Percentiles rank a stretch among this genome's conserved stretches.
Conservation (phyloP, 495 filamentous ascomycete genomes). For the Glarea lozoyensis region DNA sequence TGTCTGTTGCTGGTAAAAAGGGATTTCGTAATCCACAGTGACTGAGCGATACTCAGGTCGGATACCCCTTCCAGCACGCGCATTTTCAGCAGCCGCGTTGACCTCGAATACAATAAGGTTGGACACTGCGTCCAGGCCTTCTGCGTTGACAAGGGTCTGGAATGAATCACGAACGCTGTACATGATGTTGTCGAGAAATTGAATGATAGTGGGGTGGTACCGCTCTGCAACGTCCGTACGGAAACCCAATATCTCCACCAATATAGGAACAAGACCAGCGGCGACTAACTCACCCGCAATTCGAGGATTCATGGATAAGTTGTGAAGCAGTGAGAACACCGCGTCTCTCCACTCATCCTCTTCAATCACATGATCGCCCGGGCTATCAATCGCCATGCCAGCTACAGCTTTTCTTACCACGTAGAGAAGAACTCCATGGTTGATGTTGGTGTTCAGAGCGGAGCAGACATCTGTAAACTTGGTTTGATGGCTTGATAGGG, state of each 20-base stretch:
- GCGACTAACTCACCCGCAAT: conserved; percentile 69
- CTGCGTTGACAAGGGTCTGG: conserved; percentile 63
- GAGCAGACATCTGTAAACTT: conserved; percentile 74
- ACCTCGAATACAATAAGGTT: conserved; percentile 78
- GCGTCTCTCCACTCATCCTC: conserved; percentile 84
- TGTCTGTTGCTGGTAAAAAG: conserved; percentile 84
- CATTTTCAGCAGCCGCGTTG: conserved; percentile 55
- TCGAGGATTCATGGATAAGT: conserved; percentile 60
- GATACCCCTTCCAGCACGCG: conserved; percentile 61
- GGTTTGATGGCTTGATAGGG: conserved; percentile 65
- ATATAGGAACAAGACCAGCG: conserved; percentile 77
- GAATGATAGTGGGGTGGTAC: conserved; percentile 68
- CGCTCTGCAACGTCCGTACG: conserved; percentile 75
- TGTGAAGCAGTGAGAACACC: conserved; percentile 71
- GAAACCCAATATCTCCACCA: conserved; percentile 82
- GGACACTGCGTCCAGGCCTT: conserved; percentile 78
- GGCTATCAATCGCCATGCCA: conserved; percentile 56
- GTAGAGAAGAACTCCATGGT: conserved; percentile 93
- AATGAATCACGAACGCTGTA: conserved; percentile 76
- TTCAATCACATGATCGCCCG: conserved; percentile 44
- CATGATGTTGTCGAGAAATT: conserved; percentile 78
- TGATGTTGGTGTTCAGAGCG: conserved; percentile 85
- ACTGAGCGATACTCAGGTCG: conserved; percentile 68
- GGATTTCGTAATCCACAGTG: conserved; percentile 83
- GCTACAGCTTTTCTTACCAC: conserved; percentile 82